These are phyloP conservation scores for Strigomonas culicis DNA, from an alignment of 208 protist species.

Conservation along the genomic window DNA sequence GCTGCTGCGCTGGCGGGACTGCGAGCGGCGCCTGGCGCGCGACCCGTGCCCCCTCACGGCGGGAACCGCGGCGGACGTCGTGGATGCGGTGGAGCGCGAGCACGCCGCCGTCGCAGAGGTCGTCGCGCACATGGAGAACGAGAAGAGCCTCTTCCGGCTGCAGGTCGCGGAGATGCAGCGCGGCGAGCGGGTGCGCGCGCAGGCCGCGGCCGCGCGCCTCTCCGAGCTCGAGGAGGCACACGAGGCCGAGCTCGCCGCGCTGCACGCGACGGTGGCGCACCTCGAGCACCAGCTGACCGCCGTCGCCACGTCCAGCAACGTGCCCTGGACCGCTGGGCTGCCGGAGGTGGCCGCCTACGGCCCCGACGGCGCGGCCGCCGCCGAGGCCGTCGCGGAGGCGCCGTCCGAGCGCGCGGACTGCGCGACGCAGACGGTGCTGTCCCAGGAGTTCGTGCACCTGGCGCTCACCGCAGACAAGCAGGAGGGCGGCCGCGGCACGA, in stretches of 20 bases:
- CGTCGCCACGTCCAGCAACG: not conserved
- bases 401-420: not conserved
- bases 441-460: constrained; percentile 26
- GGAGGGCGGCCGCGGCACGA: constrained; percentile 8
- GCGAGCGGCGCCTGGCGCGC: too few species aligned
- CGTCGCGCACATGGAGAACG: not conserved
- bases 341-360: not conserved
- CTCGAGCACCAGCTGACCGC: constrained; percentile 25
- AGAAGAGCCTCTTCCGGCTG: not conserved
- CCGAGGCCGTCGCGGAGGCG: not conserved
- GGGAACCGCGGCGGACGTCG: too few species aligned
- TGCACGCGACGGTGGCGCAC: constrained; percentile 27
- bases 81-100: not conserved
- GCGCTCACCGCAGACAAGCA: constrained; percentile 10
- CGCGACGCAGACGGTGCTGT: constrained; percentile 34
- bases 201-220: constrained; percentile 19
- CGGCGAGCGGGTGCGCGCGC: constrained; percentile 3
- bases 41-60: too few species aligned
- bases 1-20: too few species aligned
- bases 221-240: constrained; percentile 37
- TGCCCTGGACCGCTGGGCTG: not conserved
- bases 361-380: not conserved
- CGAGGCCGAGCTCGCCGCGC: constrained; percentile 21
- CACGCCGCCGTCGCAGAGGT: not conserved
- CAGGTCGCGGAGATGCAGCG: not conserved